Percentiles rank a stretch among this genome's conserved stretches.
These are phyloP conservation scores for Triticum dicoccoides DNA, from an alignment of 176 grass and related monocot genomes.

Conservation along the genomic window DNA sequence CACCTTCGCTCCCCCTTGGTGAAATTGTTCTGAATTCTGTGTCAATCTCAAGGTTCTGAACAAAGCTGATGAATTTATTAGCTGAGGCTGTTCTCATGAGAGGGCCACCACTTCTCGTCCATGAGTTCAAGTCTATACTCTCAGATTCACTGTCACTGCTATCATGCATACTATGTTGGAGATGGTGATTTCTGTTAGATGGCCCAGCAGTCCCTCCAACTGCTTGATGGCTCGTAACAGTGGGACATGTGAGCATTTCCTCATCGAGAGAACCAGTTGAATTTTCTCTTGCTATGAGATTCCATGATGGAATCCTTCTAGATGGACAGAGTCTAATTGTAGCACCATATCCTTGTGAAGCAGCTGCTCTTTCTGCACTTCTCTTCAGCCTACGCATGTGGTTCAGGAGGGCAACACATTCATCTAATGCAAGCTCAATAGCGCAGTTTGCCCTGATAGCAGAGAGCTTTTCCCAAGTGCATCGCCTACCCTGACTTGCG, in stretches of 20 bases:
- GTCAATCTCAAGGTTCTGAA: conserved; percentile 88
- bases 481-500: conserved; percentile 75
- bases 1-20: conserved; percentile 39
- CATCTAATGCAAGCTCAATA: conserved; percentile 83
- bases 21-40: conserved; percentile 47
- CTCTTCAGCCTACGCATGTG: conserved; percentile 83
- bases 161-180: conserved; percentile 49
- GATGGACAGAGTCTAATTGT: conserved; percentile 67
- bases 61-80: conserved; percentile 79
- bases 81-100: conserved; percentile 93
- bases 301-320: conserved; percentile 96
- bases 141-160: conserved; percentile 95
- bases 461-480: conserved; percentile 89
- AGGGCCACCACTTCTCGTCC: conserved; percentile 90
- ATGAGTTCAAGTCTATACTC: conserved; percentile 74
- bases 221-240: conserved; percentile 37
- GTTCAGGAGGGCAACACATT: conserved; percentile 84
- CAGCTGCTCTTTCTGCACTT: conserved; percentile 65
- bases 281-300: conserved; percentile 97
- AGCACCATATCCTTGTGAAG: conserved; percentile 62
- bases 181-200: conserved; percentile 38
- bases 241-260: conserved; percentile 50
- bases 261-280: conserved; percentile 88
- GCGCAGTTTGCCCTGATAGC: conserved; percentile 92
- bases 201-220: conserved; percentile 39